phyloP scores from a whole-genome alignment of 2,329 filamentous ascomycete genomes.

The Cercospora sp. region DNA sequence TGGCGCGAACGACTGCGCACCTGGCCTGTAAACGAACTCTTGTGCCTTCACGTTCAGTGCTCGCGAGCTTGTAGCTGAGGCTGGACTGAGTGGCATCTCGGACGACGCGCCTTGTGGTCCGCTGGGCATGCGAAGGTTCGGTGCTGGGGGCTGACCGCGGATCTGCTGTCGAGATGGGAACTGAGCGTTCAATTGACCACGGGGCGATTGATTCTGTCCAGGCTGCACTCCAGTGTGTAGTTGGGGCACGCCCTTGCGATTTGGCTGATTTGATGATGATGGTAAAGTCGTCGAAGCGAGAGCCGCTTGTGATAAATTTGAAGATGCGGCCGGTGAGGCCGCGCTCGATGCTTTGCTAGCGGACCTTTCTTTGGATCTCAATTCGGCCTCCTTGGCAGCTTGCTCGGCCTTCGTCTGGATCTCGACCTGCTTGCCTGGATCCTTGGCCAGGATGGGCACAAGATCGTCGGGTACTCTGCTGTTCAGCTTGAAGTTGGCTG shows the following conservation, averaged over 20 bases:
- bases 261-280: constrained; percentile 18
- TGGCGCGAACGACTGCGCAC: constrained; percentile 78
- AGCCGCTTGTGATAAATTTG: constrained; percentile 14
- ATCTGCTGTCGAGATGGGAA: not conserved
- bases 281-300: constrained; percentile 12
- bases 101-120: constrained; percentile 32
- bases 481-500: constrained; percentile 87
- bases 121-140: constrained; percentile 68
- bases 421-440: constrained; percentile 88
- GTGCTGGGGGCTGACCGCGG: constrained; percentile 51
- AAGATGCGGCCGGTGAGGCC: constrained; percentile 28
- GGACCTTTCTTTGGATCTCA: constrained; percentile 46
- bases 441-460: constrained; percentile 93
- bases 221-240: constrained; percentile 7
- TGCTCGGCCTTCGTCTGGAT: constrained; percentile 86
- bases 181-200: constrained; percentile 6
- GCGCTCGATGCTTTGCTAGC: constrained; percentile 26
- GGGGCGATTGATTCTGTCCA: constrained; percentile 7
- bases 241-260: constrained; percentile 3
- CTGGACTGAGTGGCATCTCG: constrained; percentile 49
- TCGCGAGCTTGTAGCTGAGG: constrained; percentile 46
- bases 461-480: constrained; percentile 90
- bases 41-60: constrained; percentile 63
- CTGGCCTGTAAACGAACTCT: constrained; percentile 84
- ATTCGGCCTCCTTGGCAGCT: constrained; percentile 62